Evolutionary conservation across 495 filamentous ascomycete species (phyloP), one percentile per base, ranked within the genome.

Genomic region (Aspergillus funiculosus): DNA sequence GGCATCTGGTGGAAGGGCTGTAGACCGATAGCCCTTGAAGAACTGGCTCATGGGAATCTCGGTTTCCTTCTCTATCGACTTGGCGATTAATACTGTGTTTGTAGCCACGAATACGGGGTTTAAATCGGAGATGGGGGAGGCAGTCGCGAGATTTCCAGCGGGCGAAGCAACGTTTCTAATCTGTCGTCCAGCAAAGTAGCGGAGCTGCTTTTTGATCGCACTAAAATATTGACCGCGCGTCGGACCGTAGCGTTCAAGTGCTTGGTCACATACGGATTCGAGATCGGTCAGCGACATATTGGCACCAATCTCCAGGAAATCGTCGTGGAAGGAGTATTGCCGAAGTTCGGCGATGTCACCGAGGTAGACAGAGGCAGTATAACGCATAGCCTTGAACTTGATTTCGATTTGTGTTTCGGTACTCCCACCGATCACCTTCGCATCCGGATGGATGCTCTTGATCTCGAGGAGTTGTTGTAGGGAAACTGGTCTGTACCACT

Each of bases 321-420:
- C 82, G 13, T 89, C 85, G 19, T 85, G 70, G 57, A 98, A 82
- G 2, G 73, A 75, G 61, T 85, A 96, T 46, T 86, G 74, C 18
- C 86, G 71, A 32, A 98, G 68, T 64, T 97, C 92, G 1, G 86
- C 69, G 51, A 98, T 95, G 57, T 98, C 92, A 19, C 89, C 89
- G 10, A 97, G 81, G 59, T 85, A 97, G 1, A 98, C 90, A 0
- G 89, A 96, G 5, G 83, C 80, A 8, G 80, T 78, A 61, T 95
- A 98, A 54, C 88, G 80, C 78, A 94, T 81, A 2, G 80, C 87
- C 71, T 98, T 97, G 75, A 98, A 98, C 60, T 95, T 96, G 66
- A 94, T 83, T 64, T 98, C 92, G 41, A 98, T 96, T 62, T 96
- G 92, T 0, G 91, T 97, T 66, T 98, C 92, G 3, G 88, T 94